Evolutionary conservation across 2,329 filamentous ascomycete species (phyloP).

Genomic region (Aspergillus pseudotamarii): DNA sequence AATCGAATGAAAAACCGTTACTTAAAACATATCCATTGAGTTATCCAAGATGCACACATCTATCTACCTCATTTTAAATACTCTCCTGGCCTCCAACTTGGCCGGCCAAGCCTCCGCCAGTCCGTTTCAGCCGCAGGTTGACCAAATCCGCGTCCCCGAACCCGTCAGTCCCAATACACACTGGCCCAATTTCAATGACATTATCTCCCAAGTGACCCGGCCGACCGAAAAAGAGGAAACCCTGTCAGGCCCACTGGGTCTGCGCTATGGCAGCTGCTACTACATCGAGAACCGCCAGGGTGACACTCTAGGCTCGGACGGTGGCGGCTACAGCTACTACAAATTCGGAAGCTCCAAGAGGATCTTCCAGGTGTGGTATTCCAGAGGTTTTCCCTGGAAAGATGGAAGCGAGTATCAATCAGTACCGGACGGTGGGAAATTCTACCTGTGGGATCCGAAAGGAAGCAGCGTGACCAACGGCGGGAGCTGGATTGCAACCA

Average conservation of each 20-base stretch:
- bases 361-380: background rate
- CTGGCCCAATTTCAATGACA: background rate
- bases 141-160: background rate
- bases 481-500: constrained; percentile 4
- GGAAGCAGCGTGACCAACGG: constrained; percentile 4
- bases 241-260: background rate
- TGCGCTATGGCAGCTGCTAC: constrained; percentile 5
- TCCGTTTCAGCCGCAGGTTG: background rate
- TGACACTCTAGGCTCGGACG: constrained; percentile 1
- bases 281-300: background rate
- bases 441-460: constrained; percentile 3
- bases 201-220: background rate
- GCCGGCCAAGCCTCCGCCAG: background rate
- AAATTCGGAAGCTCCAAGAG: constrained; percentile 2
- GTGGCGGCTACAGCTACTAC: constrained; percentile 6
- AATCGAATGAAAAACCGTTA: background rate
- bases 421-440: background rate
- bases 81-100: background rate
- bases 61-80: background rate
- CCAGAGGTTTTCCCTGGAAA: background rate
- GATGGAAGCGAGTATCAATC: background rate
- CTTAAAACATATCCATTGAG: background rate
- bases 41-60: background rate
- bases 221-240: background rate
- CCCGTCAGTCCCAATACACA: background rate